Base-by-base conservation (phyloP, 352 stramenopile genomes). In the Globisporangium iwayamae region DNA sequence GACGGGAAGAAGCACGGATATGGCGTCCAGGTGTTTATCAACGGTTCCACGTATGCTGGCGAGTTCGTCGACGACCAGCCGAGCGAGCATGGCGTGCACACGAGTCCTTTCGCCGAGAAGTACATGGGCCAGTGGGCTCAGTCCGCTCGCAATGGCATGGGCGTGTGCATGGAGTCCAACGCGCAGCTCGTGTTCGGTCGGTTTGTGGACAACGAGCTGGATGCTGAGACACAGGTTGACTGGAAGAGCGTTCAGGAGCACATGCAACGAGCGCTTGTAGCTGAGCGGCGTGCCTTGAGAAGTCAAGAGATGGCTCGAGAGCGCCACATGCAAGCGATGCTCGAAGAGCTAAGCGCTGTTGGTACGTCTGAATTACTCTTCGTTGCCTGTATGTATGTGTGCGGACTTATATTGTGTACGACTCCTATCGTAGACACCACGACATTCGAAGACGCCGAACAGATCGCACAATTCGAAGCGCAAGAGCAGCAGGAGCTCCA, bases 101-200 rank as follows among this genome's bases (percentile, higher is more conserved):
- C 72, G 1, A 82, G 74, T 32, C 64, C 70, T 16, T 72, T 85
- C 30, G 79, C 73, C 10, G 56, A 73, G 47, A 76, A 74, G 58
- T 83, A 75, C 54, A 43, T 81, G 13, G 81, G 79, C 0, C 65
- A 83, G 16, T 88, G 76, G 76, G 43, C 56, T 20, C 60, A 74
- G 16, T 71, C 68, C 3, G 67, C 67, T 6, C 79, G 79, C 4
- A 61, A 83, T 28, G 81, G 81, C 28, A 10, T 75, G 0, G 81
- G 76, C 2, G 45, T 88, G 47, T 64, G 20, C 10, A n/a, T 87
- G 1, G 63, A 82, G 16, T 55, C 68, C 9, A 68, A 84, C 20
- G 73, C 75, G 10, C 38, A 59, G 20, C 55, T 74, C 36, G 60
- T 34, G 0, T 60, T 56, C 28, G 67, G 62, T 11, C 39, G 59